Evolutionary conservation across 768 basidiomycete genomes (phyloP), one percentile per base, ranked within the genome.

Genomic region (Naganishia vaughanmartiniae): DNA sequence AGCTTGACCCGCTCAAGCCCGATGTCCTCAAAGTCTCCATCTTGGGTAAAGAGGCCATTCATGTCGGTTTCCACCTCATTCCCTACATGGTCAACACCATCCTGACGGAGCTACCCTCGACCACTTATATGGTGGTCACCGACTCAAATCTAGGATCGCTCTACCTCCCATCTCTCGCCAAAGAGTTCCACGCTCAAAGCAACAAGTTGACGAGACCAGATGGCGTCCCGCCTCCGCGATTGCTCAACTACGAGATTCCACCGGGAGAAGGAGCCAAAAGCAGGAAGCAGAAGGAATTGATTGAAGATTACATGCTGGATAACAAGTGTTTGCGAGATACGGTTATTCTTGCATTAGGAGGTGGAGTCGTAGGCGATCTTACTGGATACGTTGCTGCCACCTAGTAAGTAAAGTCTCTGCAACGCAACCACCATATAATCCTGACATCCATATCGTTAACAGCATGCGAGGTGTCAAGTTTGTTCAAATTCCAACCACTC

Each of bases 401-500:
- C 15, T 95, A 95, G 93, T 95, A 76, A 82, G 92, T 86, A 4
- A 26, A 26, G 53, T 30, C 33, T 1, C 28, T 10, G 17, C 42
- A 21, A 46, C 31, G 15, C 39, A 12, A 26, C 28, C 51, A 19
- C 36, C 12, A 0, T 15, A 15, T 63, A 4, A 51, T 21, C 24
- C 21, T 57, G 55, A 54, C n/a, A 24, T 5, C 42, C 19, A 17
- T 12, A 11, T 56, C 30, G 46, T 28, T 54, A 51, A 54, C 73
- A 95, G 93, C 83, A 99, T 99, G 96, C 90, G 96, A 66, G 96
- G 96, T 9, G 87, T 98, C 28, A 90, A 90, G 68, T 91, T 95
- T 82, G 89, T 92, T 26, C 96, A 99, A 83, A 91, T 99, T 67
- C 96, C 96, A 0, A 97, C 96, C 0, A 96, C 94, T 0, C 85